These are phyloP conservation scores for Trichosporon ovoides DNA, from an alignment of 1,284 basidiomycete species.

Conservation along the genomic window DNA sequence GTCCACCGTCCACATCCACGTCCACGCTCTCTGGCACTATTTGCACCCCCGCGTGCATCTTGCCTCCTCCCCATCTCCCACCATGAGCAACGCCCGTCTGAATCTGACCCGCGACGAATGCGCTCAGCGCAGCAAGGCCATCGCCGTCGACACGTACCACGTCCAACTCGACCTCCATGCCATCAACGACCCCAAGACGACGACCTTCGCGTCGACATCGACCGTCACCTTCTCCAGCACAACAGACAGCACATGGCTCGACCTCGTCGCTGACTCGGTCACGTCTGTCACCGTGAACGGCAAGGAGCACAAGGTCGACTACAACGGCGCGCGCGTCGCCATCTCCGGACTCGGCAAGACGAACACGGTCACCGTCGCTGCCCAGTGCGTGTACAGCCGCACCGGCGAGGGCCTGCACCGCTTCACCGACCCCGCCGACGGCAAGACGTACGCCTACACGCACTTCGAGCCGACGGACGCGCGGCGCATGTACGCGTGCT, in stretches of 20 bases:
- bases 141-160: conserved; percentile 9
- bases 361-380: conserved; percentile 7
- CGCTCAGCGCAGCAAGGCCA: background rate
- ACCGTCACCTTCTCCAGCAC: conserved; percentile 4
- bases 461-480: conserved; percentile 17
- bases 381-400: conserved; percentile 10
- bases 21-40: background rate
- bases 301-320: background rate
- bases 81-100: background rate
- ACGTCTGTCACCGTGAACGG: conserved; percentile 20
- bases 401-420: conserved; percentile 16
- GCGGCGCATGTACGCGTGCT: conserved; percentile 13
- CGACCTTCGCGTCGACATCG: conserved; percentile 4
- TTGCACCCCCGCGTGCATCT: too few relatives aligned
- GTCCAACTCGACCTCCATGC: conserved; percentile 9
- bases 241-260: conserved; percentile 7
- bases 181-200: conserved; percentile 8
- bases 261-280: conserved; percentile 11
- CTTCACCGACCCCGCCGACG: conserved; percentile 14
- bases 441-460: conserved; percentile 13
- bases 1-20: too few relatives aligned
- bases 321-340: conserved; percentile 11
- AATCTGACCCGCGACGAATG: conserved; percentile 16
- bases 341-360: conserved; percentile 5
- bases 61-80: background rate